Evolutionary conservation across 1,139 yeast genomes (phyloP), one percentile per base, ranked within the genome.

Genomic region (Spathaspora sp.): DNA sequence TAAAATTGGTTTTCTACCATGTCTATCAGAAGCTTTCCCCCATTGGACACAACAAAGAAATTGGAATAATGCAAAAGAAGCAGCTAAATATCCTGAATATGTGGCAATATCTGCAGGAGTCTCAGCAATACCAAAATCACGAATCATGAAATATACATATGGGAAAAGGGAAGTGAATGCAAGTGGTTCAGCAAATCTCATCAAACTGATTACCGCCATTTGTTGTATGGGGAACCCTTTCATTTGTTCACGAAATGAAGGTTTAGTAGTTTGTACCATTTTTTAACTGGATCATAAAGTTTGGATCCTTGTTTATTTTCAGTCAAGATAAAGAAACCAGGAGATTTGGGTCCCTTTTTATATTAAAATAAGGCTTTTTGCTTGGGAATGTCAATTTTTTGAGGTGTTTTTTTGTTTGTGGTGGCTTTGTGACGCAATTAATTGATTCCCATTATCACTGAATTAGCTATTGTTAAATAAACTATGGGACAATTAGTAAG

Each of bases 81-180:
- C 65, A 4, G 74, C 70, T 52, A 70, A 57, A 45, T 68, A 67
- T 2, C 74, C 73, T 16, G 72, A 65, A 48, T 68, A 70, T 33
- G 63, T 64, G 36, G 73, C 63, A 37, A 69, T 70, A 39, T 68
- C 69, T 23, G 66, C 59, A 41, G 66, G 67, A 11, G 59, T 56
- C 15, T 67, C 61, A n/a, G 72, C 72, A 13, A 69, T 57, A 4
- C 60, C 57, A 49, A 70, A 70, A 48, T 70, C 75, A 42, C 72
- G 51, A 40, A 70, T 67, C 75, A 70, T 70, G 53, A 68, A 70
- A 53, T 67, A 70, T 6, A 70, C 60, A 47, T 68, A 70, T 5
- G 75, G 74, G 46, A 70, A 69, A 17, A 70, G 53, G n/a, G 74
- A 68, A 9, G 74, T 65, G 56, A 69, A 70, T 16, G 71, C 68